Percentiles rank a stretch among this genome's conserved stretches.
Evolutionary conservation across 139 green algal genomes (phyloP).

Genomic region (Coelastrella sp.): DNA sequence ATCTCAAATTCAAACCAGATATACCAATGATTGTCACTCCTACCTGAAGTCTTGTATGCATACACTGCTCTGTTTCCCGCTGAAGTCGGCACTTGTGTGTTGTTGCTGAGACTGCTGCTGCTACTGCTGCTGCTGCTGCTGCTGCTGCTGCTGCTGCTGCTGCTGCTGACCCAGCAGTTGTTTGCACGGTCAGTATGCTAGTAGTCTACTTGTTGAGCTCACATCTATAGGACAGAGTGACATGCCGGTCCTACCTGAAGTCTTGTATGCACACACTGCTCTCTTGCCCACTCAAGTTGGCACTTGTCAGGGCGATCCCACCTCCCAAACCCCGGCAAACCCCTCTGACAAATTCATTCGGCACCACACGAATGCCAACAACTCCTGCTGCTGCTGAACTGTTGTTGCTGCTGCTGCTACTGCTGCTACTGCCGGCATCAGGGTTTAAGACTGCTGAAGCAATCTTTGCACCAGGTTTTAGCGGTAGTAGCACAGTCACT

Average conservation of each 20-base stretch:
- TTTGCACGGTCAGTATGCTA: too few species aligned
- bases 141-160: too few species aligned
- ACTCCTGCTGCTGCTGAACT: slow-evolving; percentile 60
- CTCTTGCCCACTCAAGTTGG: slow-evolving; percentile 72
- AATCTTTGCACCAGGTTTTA: slow-evolving; percentile 58
- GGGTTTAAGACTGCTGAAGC: slow-evolving; percentile 12
- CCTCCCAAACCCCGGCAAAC: slow-evolving; percentile 57
- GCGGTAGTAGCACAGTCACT: slow-evolving; percentile 77
- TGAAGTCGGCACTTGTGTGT: slow-evolving; percentile 72
- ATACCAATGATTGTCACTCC: neutral
- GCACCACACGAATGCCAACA: slow-evolving; percentile 69
- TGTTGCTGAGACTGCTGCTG: too few species aligned
- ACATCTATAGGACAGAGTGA: too few species aligned
- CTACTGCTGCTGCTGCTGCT: too few species aligned
- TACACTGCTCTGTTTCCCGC: slow-evolving; percentile 59
- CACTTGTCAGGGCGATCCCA: slow-evolving; percentile 79
- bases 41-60: slow-evolving; percentile 66
- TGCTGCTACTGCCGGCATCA: neutral
- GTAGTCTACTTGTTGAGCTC: too few species aligned
- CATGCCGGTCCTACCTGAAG: slow-evolving; percentile 57
- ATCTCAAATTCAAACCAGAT: neutral
- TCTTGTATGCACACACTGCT: slow-evolving; percentile 62
- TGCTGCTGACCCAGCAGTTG: too few species aligned
- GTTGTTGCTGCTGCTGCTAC: slow-evolving; percentile 67
- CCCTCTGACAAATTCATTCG: slow-evolving; percentile 68